phyloP scores from a whole-genome alignment of 345 rosid species.

The Linum trigynum region DNA sequence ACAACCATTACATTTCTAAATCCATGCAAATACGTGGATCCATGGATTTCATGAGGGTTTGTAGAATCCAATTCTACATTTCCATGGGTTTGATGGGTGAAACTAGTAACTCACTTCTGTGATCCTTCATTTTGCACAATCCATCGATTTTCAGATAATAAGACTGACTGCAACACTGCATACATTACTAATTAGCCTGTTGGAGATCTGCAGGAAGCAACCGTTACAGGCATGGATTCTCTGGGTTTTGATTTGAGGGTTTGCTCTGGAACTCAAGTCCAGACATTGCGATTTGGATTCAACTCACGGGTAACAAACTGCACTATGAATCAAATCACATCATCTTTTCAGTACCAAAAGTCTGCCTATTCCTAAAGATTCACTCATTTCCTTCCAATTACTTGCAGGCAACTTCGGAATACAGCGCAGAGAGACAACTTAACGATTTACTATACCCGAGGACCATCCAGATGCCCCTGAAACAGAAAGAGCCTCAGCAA shows the following conservation, averaged over 20 bases:
- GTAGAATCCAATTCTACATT: neutral
- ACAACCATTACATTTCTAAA: too few relatives aligned
- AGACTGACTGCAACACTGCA: neutral
- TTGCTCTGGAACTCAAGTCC: conserved; percentile 77
- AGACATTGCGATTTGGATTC: conserved; percentile 71
- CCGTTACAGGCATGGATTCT: conserved; percentile 55
- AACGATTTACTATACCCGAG: conserved; percentile 60
- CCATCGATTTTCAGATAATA: too few relatives aligned
- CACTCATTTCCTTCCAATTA: neutral
- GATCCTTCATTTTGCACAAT: too few relatives aligned
- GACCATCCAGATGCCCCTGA: conserved; percentile 22
- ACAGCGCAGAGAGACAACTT: conserved; percentile 66
- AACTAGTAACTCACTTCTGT: too few relatives aligned
- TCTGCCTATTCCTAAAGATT: neutral
- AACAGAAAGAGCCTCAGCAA: conserved; percentile 36
- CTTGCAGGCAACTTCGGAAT: conserved; percentile 73
- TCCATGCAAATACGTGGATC: too few relatives aligned
- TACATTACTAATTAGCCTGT: neutral
- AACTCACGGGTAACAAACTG: conserved; percentile 43
- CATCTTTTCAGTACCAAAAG: neutral
- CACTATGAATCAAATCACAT: neutral
- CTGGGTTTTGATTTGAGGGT: conserved; percentile 75
- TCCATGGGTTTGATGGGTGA: too few relatives aligned
- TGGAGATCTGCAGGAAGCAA: conserved; percentile 48
- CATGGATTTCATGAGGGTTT: too few relatives aligned